Conservation (phyloP, 306 rosid genomes). For the Rosa chinensis region DNA sequence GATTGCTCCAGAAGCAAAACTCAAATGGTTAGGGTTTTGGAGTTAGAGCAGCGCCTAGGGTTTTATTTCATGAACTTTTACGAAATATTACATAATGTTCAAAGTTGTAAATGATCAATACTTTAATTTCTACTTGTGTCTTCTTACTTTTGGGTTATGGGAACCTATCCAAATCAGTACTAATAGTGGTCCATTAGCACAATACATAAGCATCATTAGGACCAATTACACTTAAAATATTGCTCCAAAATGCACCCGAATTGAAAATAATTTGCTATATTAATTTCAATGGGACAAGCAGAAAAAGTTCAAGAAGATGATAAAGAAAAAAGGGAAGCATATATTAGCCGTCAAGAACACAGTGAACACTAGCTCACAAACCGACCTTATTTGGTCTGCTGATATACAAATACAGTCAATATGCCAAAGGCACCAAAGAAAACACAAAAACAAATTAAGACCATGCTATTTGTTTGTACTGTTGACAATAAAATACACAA, state of each 20-base stretch:
- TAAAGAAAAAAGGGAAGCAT: not conserved
- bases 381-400: not conserved
- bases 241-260: not conserved
- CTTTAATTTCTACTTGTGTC: not conserved
- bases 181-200: conserved; percentile 16
- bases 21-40: too few relatives aligned
- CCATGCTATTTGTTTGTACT: not conserved
- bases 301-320: not conserved
- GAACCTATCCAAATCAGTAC: not conserved
- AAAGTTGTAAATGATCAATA: too few relatives aligned
- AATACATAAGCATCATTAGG: conserved; percentile 10
- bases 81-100: too few relatives aligned
- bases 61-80: too few relatives aligned
- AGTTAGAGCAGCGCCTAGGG: too few relatives aligned
- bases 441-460: not conserved
- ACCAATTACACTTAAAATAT: conserved; percentile 12
- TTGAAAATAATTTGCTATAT: not conserved
- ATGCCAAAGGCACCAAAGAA: not conserved
- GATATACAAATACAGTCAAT: not conserved
- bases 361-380: not conserved
- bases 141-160: not conserved
- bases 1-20: too few relatives aligned
- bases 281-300: not conserved
- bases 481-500: conserved; percentile 1
- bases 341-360: not conserved